Conservation (phyloP, 75 land plant species). For the Larix kaempferi region DNA sequence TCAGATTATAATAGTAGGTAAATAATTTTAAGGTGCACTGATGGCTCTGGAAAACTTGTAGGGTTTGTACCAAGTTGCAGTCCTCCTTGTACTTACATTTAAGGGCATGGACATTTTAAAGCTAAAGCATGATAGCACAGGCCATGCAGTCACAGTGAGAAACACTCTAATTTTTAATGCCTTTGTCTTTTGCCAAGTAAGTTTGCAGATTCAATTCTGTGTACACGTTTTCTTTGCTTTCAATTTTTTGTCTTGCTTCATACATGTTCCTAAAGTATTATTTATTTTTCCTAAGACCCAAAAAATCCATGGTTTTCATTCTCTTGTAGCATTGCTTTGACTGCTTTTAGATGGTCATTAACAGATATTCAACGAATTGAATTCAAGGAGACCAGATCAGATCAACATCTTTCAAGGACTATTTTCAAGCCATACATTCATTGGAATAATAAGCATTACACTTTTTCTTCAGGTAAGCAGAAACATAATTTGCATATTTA, state of each 20-base stretch:
- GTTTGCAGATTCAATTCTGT: too few species aligned
- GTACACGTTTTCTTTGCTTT: too few species aligned
- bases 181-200: constrained; percentile 94
- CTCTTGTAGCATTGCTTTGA: too few species aligned
- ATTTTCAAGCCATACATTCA: constrained; percentile 54
- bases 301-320: too few species aligned
- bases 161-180: constrained; percentile 81
- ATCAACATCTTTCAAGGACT: constrained; percentile 75
- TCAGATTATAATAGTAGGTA: too few species aligned
- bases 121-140: constrained; percentile 19
- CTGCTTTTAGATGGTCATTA: neutral
- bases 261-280: too few species aligned
- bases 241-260: too few species aligned
- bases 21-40: neutral
- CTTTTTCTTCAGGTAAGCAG: constrained; percentile 60
- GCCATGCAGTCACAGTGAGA: constrained; percentile 49
- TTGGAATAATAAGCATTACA: constrained; percentile 63
- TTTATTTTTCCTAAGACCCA: too few species aligned
- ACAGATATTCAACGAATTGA: constrained; percentile 93
- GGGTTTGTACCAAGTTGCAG: constrained; percentile 74
- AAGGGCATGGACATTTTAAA: constrained; percentile 49
- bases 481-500: neutral
- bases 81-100: constrained; percentile 79
- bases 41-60: constrained; percentile 18
- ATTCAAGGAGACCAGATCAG: constrained; percentile 85